phyloP scores from a whole-genome alignment of 768 basidiomycete genomes.

The Termitomyces sp. region DNA sequence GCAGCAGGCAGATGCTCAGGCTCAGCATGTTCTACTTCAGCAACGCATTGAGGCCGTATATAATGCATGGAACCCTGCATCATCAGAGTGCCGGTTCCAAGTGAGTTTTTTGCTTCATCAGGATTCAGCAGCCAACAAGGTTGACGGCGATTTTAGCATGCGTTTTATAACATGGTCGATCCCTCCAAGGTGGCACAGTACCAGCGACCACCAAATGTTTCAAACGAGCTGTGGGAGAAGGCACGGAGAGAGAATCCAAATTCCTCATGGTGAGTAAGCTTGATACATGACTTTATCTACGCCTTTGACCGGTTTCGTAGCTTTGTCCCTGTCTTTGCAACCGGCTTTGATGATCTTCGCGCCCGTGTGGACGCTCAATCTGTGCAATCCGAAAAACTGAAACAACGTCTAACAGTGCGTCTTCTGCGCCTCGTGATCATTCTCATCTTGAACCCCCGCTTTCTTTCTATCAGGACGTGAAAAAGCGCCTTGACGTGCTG shows the following conservation, averaged over 20 bases:
- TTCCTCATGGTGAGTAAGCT: constrained; percentile 55
- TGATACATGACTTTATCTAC: background rate
- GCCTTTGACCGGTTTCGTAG: constrained; percentile 28
- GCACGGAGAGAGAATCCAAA: constrained; percentile 81
- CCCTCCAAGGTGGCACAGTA: constrained; percentile 62
- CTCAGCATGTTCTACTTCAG: constrained; percentile 47
- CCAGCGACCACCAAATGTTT: constrained; percentile 66
- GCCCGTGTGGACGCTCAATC: constrained; percentile 74
- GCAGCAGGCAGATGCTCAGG: constrained; percentile 55
- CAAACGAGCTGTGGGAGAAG: constrained; percentile 76
- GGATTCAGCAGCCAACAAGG: background rate
- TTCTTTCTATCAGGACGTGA: constrained; percentile 45
- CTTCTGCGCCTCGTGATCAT: background rate
- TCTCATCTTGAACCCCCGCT: constrained; percentile 2
- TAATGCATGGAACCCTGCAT: constrained; percentile 66
- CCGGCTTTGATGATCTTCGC: constrained; percentile 80
- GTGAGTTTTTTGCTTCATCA: constrained; percentile 31
- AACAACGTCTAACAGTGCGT: constrained; percentile 56
- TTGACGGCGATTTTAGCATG: constrained; percentile 41
- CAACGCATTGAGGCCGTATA: constrained; percentile 62
- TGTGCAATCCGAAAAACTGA: constrained; percentile 58
- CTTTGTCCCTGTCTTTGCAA: constrained; percentile 73
- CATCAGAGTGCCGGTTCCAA: constrained; percentile 75
- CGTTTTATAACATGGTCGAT: constrained; percentile 82
- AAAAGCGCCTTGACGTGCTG: constrained; percentile 56